Conservation (phyloP, 441 rosid species). For the Macaranga tanarius region DNA sequence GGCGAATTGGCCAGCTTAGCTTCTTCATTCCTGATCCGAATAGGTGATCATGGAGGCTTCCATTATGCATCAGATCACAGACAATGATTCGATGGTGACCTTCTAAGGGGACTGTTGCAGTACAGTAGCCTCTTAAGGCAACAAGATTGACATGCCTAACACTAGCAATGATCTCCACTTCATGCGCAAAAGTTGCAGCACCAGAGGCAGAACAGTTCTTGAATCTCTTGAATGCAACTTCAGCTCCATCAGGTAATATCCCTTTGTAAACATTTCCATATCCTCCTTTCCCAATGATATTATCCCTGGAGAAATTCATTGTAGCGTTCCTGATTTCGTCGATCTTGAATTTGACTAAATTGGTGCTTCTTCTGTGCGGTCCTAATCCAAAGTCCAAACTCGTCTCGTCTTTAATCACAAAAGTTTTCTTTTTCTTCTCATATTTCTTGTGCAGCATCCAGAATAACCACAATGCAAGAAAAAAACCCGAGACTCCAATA, state of each 20-base stretch:
- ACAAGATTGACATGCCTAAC: constrained; percentile 56
- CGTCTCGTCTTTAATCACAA: constrained; percentile 21
- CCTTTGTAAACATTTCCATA: constrained; percentile 48
- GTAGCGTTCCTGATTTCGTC: constrained; percentile 49
- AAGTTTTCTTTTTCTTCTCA: constrained; percentile 7
- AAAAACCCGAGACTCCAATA: constrained; percentile 30
- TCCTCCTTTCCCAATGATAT: constrained; percentile 45
- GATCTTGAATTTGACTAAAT: constrained; percentile 38
- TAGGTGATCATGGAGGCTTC: constrained; percentile 57
- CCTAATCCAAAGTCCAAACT: constrained; percentile 35
- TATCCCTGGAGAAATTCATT: constrained; percentile 49
- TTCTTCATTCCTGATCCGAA: constrained; percentile 32
- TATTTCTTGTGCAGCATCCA: constrained; percentile 25
- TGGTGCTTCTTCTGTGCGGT: constrained; percentile 21
- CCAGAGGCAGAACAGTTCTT: constrained; percentile 48
- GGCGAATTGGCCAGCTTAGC: constrained; percentile 60
- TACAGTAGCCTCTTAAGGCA: constrained; percentile 54
- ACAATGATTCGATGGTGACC: constrained; percentile 59
- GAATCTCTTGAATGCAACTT: constrained; percentile 60
- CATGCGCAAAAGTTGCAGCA: constrained; percentile 47
- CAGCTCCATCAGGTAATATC: constrained; percentile 38
- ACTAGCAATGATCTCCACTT: constrained; percentile 59
- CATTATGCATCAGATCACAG: constrained; percentile 42
- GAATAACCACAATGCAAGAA: constrained; percentile 29
- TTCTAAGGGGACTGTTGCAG: constrained; percentile 42